Percentiles rank a stretch among this genome's conserved stretches.
These are phyloP conservation scores for Rhododendron simsii DNA, from an alignment of 148 eudicot species.

Conservation along the genomic window DNA sequence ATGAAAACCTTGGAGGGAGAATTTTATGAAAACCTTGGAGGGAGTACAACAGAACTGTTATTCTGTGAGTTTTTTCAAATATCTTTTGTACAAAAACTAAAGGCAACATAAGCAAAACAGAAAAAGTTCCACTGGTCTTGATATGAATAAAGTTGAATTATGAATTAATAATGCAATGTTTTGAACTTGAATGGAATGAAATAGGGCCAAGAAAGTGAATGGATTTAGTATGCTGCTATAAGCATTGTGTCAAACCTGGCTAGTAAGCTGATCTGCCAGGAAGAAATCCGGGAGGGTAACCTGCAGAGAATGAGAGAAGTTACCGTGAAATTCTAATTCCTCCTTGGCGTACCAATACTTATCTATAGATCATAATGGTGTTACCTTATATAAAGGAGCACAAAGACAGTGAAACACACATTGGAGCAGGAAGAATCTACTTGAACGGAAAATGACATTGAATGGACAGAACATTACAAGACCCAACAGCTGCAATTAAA, in stretches of 20 bases:
- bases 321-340: not conserved
- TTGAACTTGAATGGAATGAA: not conserved
- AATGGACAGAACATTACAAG: slow-evolving; percentile 14
- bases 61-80: not conserved
- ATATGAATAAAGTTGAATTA: not conserved
- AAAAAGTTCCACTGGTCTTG: not conserved
- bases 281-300: slow-evolving; percentile 48
- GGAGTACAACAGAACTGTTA: not conserved
- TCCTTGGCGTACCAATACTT: not conserved
- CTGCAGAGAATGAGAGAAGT: slow-evolving; percentile 16
- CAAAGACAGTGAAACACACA: slow-evolving; percentile 11
- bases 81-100: not conserved
- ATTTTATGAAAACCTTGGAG: not conserved
- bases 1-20: not conserved
- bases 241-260: slow-evolving; percentile 29
- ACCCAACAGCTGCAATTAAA: slow-evolving; percentile 8
- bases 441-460: slow-evolving; percentile 20
- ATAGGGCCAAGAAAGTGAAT: not conserved
- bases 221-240: not conserved
- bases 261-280: slow-evolving; percentile 48
- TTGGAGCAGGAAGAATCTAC: slow-evolving; percentile 10
- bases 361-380: not conserved
- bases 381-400: slow-evolving; percentile 20
- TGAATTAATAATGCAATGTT: not conserved
- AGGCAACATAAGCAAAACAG: not conserved